A percentile compares a stretch with the other conserved stretches of the same genome.
These are phyloP conservation scores for Solanum pennellii DNA, from an alignment of 257 asterid species.

Conservation along the genomic window DNA sequence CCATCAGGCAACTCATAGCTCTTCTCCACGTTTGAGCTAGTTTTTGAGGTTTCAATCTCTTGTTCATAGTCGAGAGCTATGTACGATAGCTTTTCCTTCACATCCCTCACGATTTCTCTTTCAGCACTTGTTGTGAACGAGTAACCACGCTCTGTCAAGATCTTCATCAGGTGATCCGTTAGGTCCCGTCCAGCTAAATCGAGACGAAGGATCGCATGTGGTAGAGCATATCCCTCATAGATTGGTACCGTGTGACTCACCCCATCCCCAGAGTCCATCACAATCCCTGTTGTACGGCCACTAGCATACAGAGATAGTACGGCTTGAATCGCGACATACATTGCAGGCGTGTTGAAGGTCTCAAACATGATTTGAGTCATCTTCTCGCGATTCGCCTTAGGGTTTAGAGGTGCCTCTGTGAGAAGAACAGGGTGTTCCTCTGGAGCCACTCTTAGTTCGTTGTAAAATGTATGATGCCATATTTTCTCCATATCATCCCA, in stretches of 20 bases:
- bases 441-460: slow-evolving; percentile 17
- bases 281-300: slow-evolving; percentile 20
- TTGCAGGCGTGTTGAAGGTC: slow-evolving; percentile 17
- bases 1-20: slow-evolving; percentile 1
- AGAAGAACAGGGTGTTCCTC: slow-evolving; percentile 23
- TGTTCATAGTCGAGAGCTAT: slow-evolving; percentile 5
- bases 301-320: slow-evolving; percentile 16
- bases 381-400: slow-evolving; percentile 22
- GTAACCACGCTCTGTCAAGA: slow-evolving; percentile 1
- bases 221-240: slow-evolving; percentile 1
- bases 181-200: slow-evolving; percentile 6
- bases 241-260: slow-evolving; percentile 6
- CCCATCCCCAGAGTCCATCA: slow-evolving; percentile 7
- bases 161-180: not conserved
- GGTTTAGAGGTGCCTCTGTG: slow-evolving; percentile 22
- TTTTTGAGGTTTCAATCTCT: slow-evolving; percentile 1
- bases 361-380: slow-evolving; percentile 26
- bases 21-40: slow-evolving; percentile 2
- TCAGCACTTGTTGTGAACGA: slow-evolving; percentile 1
- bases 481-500: slow-evolving; percentile 28
- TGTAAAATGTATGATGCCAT: slow-evolving; percentile 18
- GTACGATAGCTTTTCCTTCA: slow-evolving; percentile 2
- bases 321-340: slow-evolving; percentile 19
- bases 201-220: slow-evolving; percentile 3
- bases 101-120: not conserved